Percentiles rank a stretch among this genome's conserved stretches.
phyloP scores from a whole-genome alignment of 2,329 filamentous ascomycete genomes.

The Emydomyces testavorans region DNA sequence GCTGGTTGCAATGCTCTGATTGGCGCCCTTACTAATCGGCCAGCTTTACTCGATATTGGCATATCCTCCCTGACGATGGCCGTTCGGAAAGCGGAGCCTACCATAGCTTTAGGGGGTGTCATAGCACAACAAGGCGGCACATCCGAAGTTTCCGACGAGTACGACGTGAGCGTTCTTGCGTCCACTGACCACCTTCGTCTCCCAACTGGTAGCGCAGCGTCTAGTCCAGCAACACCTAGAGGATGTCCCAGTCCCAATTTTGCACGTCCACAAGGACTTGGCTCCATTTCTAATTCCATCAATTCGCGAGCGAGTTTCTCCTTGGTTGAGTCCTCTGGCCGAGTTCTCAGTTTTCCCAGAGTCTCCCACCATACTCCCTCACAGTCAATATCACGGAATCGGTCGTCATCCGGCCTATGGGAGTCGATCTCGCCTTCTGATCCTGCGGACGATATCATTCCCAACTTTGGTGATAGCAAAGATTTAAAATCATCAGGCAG shows the following conservation, averaged over 20 bases:
- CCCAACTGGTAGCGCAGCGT: conserved; percentile 25
- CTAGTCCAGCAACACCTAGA: conserved; percentile 19
- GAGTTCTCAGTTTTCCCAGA: conserved; percentile 1
- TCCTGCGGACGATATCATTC: conserved; percentile 26
- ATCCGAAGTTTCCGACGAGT: conserved; percentile 34
- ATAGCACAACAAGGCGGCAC: background rate
- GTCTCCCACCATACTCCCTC: conserved; percentile 13
- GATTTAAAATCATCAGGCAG: background rate
- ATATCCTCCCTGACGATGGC: conserved; percentile 90
- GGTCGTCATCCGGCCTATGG: conserved; percentile 28
- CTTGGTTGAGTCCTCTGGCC: conserved; percentile 14
- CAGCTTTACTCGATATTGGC: conserved; percentile 78
- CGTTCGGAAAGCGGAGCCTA: conserved; percentile 38
- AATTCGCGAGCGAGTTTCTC: conserved; percentile 21
- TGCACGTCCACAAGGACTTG: conserved; percentile 27
- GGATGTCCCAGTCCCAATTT: conserved; percentile 20
- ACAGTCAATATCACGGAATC: conserved; percentile 9
- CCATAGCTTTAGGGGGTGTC: background rate
- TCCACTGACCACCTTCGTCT: conserved; percentile 51
- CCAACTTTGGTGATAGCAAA: conserved; percentile 26
- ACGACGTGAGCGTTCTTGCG: conserved; percentile 48
- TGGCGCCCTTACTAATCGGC: conserved; percentile 80
- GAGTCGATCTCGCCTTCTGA: conserved; percentile 22
- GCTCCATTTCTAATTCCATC: conserved; percentile 19
- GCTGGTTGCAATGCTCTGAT: conserved; percentile 94